Percentiles rank a stretch among this genome's conserved stretches.
Conservation (phyloP, 257 asterid species). For the Solanum bulbocastanum region DNA sequence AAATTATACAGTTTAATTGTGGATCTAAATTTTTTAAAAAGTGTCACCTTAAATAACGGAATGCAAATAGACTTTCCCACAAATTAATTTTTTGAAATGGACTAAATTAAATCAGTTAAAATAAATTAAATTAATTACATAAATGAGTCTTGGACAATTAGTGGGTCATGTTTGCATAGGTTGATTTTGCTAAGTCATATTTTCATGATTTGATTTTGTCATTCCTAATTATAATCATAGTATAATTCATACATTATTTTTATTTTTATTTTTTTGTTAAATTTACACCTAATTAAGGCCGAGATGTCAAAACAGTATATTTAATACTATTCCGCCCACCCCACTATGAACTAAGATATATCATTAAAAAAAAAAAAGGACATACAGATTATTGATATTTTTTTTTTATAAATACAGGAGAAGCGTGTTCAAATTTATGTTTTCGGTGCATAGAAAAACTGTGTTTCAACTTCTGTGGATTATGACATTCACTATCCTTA, state of each 20-base stretch:
- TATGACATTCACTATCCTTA: background rate
- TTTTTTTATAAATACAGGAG: background rate
- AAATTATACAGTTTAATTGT: background rate
- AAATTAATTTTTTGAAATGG: background rate
- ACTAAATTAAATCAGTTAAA: background rate
- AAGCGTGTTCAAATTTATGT: background rate
- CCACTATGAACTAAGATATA: background rate
- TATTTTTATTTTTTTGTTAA: background rate
- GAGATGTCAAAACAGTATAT: background rate
- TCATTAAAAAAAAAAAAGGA: background rate
- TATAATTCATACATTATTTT: background rate
- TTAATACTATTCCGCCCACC: background rate
- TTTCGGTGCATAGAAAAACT: background rate
- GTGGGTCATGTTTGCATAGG: background rate
- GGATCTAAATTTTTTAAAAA: background rate
- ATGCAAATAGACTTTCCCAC: background rate
- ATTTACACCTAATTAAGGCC: background rate
- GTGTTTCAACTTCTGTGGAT: background rate
- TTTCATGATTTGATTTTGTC: background rate
- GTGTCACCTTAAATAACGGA: background rate
- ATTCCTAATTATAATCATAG: background rate
- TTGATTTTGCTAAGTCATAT: background rate
- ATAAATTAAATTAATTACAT: background rate
- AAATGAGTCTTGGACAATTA: background rate
- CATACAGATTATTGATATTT: background rate